A percentile compares a stretch with the other conserved stretches of the same genome.
Conservation (phyloP, 305 asterid genomes). For the Solanum hybrid region DNA sequence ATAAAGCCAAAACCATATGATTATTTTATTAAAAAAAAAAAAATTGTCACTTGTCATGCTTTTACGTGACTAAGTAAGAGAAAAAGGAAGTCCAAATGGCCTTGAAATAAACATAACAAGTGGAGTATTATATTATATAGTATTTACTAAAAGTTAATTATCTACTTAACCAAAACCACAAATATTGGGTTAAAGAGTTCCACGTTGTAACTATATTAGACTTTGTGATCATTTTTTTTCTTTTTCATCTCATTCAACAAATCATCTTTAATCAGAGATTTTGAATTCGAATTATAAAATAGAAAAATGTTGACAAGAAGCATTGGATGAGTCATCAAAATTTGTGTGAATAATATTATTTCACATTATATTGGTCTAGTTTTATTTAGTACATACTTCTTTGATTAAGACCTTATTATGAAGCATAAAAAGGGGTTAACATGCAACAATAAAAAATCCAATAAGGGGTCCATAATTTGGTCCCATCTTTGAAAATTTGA, state of each 20-base stretch:
- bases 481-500: background rate
- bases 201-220: background rate
- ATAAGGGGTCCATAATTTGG: slow-evolving; percentile 1
- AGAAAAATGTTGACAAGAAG: too few relatives aligned
- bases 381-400: background rate
- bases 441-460: background rate
- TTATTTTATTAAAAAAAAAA: background rate
- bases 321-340: background rate
- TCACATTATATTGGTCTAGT: background rate
- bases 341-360: background rate
- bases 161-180: background rate
- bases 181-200: background rate
- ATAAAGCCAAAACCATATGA: background rate
- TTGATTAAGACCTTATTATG: background rate
- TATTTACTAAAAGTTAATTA: background rate
- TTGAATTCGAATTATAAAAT: rapidly evolving
- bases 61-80: background rate
- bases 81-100: background rate
- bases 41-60: background rate
- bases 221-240: too few relatives aligned
- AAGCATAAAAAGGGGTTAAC: background rate
- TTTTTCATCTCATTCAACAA: too few relatives aligned
- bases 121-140: background rate
- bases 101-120: background rate
- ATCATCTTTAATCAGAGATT: background rate